Conservation (phyloP, 257 asterid species). For the Eucommia ulmoides region DNA sequence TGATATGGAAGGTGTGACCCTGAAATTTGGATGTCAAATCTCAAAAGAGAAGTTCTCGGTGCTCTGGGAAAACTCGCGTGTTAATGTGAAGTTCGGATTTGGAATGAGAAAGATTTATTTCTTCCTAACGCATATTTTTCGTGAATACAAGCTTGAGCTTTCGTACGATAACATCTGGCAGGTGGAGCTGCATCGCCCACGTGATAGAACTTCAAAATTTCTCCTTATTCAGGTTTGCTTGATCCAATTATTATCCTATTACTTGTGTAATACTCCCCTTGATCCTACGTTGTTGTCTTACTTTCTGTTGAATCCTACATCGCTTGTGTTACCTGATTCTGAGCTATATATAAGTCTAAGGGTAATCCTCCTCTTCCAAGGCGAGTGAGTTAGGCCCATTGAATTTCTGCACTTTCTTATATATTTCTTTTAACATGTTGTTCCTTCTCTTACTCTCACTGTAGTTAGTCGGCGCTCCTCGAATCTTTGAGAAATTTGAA, state of each 20-base stretch:
- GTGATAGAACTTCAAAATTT: constrained; percentile 15
- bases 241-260: too few species aligned
- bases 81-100: constrained; percentile 42
- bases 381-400: too few species aligned
- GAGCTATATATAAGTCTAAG: too few species aligned
- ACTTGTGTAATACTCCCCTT: too few species aligned
- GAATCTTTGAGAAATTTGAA: constrained; percentile 44
- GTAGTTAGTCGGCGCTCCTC: constrained; percentile 77
- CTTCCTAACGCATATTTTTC: constrained; percentile 12
- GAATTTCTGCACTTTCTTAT: too few species aligned
- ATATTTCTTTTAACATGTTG: too few species aligned
- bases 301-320: too few species aligned
- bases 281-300: too few species aligned
- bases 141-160: constrained; percentile 62
- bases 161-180: constrained; percentile 64
- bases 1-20: constrained; percentile 27
- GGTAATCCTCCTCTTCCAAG: too few species aligned
- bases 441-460: constrained; percentile 3
- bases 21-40: constrained; percentile 58
- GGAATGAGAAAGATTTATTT: constrained; percentile 50
- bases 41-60: constrained; percentile 36
- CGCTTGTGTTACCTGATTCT: too few species aligned
- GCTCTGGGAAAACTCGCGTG: constrained; percentile 27
- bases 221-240: constrained; percentile 68
- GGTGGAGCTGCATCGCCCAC: constrained; percentile 32